phyloP scores from a whole-genome alignment of 2,329 filamentous ascomycete genomes.

The Pleomassaria siparia region DNA sequence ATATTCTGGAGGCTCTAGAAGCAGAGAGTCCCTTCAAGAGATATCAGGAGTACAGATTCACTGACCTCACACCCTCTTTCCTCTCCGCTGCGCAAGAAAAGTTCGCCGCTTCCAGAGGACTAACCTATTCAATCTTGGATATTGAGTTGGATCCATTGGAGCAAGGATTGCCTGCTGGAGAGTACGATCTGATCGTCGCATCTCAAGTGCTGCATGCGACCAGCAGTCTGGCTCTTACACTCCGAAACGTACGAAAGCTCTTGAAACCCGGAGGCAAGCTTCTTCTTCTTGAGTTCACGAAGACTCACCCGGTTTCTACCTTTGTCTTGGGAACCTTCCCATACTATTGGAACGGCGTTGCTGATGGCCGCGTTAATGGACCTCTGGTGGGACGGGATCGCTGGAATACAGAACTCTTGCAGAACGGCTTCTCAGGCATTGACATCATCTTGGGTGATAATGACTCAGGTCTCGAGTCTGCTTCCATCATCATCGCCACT shows the following conservation, averaged over 20 bases:
- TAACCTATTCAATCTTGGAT: constrained; percentile 5
- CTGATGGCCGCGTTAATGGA: constrained; percentile 26
- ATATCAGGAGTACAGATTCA: constrained; percentile 11
- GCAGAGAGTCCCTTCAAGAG: background rate
- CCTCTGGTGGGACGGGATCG: constrained; percentile 25
- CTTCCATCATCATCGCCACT: too few relatives aligned
- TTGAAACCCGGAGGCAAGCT: constrained; percentile 19
- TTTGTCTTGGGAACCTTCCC: constrained; percentile 16
- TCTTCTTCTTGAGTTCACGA: constrained; percentile 9
- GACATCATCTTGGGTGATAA: constrained; percentile 13
- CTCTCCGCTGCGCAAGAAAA: constrained; percentile 7
- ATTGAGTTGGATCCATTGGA: constrained; percentile 5
- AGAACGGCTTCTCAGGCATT: constrained; percentile 30
- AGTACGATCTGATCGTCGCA: constrained; percentile 30
- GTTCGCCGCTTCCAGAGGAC: background rate
- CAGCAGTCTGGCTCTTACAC: constrained; percentile 4
- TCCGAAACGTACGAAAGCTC: constrained; percentile 10
- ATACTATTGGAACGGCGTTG: constrained; percentile 15
- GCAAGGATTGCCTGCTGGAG: constrained; percentile 8
- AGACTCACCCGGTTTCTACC: background rate
- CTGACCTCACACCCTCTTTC: constrained; percentile 17
- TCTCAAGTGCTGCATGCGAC: constrained; percentile 31
- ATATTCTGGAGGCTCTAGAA: constrained; percentile 1
- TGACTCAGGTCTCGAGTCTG: too few relatives aligned
- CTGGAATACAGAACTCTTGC: constrained; percentile 35